Percentiles rank a stretch among this genome's conserved stretches.
Evolutionary conservation across 2,329 filamentous ascomycete species (phyloP).

Genomic region (Colletotrichum horii): DNA sequence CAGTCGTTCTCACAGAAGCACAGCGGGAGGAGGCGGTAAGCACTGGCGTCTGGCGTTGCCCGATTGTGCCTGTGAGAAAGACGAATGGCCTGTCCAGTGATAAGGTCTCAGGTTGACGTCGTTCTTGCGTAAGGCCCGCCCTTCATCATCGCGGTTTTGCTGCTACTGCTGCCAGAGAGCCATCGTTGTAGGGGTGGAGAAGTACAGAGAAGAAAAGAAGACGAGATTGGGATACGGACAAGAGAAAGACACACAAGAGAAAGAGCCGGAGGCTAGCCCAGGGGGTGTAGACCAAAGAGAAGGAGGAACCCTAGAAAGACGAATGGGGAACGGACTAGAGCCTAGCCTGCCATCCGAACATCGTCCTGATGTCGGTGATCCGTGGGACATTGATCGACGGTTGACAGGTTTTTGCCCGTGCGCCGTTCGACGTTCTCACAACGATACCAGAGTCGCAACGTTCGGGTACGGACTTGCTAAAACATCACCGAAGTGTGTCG

Average conservation of each 20-base stretch:
- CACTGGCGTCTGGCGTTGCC: not conserved
- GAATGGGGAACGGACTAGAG: not conserved
- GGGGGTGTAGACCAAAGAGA: not conserved
- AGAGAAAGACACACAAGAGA: not conserved
- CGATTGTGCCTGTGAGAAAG: not conserved
- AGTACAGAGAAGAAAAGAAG: not conserved
- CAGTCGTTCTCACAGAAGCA: not conserved
- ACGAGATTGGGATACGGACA: not conserved
- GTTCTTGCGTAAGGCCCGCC: not conserved
- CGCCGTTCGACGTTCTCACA: not conserved
- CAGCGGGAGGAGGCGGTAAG: not conserved
- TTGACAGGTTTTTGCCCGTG: conserved; percentile 12
- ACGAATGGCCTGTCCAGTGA: not conserved
- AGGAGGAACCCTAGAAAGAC: not conserved
- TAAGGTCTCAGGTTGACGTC: not conserved
- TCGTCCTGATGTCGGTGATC: conserved; percentile 14
- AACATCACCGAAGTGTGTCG: conserved; percentile 7
- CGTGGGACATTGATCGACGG: conserved; percentile 10
- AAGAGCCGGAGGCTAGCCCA: not conserved
- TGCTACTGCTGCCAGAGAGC: not conserved
- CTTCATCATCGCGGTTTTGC: not conserved
- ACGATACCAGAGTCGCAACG: not conserved
- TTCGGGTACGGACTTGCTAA: conserved; percentile 18
- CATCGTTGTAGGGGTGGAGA: not conserved
- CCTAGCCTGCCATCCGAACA: conserved; percentile 12